phyloP scores from a whole-genome alignment of 179 eudicot species.

The Spergularia azorica region DNA sequence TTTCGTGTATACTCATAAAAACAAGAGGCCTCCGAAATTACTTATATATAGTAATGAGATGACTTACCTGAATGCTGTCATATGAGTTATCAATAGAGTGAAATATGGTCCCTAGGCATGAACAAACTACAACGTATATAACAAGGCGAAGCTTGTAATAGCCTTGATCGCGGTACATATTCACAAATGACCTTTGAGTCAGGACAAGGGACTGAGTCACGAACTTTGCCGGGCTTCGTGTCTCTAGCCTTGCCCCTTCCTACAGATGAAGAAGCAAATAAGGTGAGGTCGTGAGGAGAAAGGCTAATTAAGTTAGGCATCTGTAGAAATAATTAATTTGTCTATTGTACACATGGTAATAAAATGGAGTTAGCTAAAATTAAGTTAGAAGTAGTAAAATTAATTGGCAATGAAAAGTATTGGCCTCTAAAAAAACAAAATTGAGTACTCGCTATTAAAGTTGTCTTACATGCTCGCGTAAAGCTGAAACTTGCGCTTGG shows the following conservation, averaged over 20 bases:
- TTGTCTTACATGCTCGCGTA: slow-evolving; percentile 36
- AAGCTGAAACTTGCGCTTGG: slow-evolving; percentile 25
- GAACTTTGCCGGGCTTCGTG: slow-evolving; percentile 36
- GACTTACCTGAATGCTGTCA: slow-evolving; percentile 40
- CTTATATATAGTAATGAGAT: too few species aligned
- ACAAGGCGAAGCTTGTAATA: slow-evolving; percentile 53
- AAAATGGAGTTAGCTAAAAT: too few species aligned
- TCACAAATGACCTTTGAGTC: slow-evolving; percentile 45
- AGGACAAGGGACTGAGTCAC: slow-evolving; percentile 44
- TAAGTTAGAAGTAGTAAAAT: too few species aligned
- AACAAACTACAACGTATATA: slow-evolving; percentile 34
- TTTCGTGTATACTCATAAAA: too few species aligned
- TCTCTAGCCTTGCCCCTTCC: slow-evolving; percentile 28
- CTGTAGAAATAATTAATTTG: too few species aligned
- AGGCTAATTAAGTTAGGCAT: too few species aligned
- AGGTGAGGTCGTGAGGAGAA: background rate
- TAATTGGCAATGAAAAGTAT: too few species aligned
- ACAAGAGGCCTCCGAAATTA: too few species aligned
- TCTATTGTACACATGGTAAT: too few species aligned
- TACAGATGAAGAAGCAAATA: background rate
- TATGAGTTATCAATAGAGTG: slow-evolving; percentile 29
- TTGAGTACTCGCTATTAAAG: too few species aligned
- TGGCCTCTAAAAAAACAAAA: too few species aligned
- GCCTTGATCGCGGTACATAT: slow-evolving; percentile 58
- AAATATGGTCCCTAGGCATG: slow-evolving; percentile 42